Base-by-base conservation (phyloP, 345 rosid genomes). In the Crucihimalaya himalaica region DNA sequence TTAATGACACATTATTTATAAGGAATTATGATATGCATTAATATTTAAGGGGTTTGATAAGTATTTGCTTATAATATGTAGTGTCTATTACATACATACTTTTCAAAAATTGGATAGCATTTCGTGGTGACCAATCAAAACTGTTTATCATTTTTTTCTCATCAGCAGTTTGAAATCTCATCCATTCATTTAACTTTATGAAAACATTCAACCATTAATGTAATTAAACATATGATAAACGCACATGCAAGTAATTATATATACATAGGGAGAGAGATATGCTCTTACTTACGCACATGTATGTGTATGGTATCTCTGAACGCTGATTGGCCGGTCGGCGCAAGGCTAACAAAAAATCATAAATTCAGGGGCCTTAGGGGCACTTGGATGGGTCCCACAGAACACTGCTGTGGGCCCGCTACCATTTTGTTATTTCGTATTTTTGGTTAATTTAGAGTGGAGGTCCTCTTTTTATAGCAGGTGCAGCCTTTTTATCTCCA, bases 321-420 rank as follows among this genome's bases (percentile, higher is more conserved):
- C 35, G 73, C 46, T 66, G 68, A 77, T 77, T 77, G 81, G 81
- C 53, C 63, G 77, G 81, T 65, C 81, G 81, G 81, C 77, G 73
- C 81, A 29, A 40, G 55, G 43, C 77, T 77, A 57, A 71, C 67
- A 64, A 77, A 77, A 71, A 63, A 61, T 63, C 71, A 70, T 14
- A 14, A 40, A 40, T 16, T 40, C 46, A 37, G 16, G 34, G 40
- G 6, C 25, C 48, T n/a, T 4, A 27, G 4, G 29, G 35, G 40
- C 34, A 71, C 76, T 64, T 43, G 20, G 7, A 8, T 18, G 21
- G 76, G 72, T 29, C 68, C 80, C 63, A 77, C 63, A 65, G 48
- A 58, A 50, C 51, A 58, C 63, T 20, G 5, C 39, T 21, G 73
- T 77, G 57, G 72, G 57, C 8, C 76, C 76, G 1, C 23, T 4